Evolutionary conservation across 2,329 filamentous ascomycete species (phyloP), one percentile per base, ranked within the genome.

Genomic region (Verticillium nubilum): DNA sequence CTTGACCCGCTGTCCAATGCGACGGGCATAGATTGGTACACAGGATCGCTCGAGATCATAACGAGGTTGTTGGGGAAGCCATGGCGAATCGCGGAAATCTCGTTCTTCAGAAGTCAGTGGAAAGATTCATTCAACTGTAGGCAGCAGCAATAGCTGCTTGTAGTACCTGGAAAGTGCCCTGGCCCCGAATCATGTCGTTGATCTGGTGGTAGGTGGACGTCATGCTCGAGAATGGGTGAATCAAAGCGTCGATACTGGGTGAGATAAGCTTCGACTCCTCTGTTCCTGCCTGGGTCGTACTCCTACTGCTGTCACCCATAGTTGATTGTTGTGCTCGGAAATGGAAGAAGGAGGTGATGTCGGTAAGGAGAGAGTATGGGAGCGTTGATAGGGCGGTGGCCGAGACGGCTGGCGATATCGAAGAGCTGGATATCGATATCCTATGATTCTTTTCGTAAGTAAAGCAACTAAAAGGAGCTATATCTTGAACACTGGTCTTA

Each of bases 161-260:
- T 0, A 9, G 13, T 54, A 50, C 42, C 42, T 50, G 42, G 42
- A 50, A 10, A 50, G n/a, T 25, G 10, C 13, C 10, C 42, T 50
- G 42, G 9, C n/a, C 7, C n/a, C 19, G n/a, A 9, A 50, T 4
- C 5, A 50, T 50, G n/a, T 50, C 42, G 42, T 50, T 23, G 19
- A 50, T 50, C 42, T 26, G 42, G 19, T 9, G 6, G 42, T 13
- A 9, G n/a, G 42, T 50, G 42, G 9, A 12, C 5, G 42, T 35
- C 28, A 55, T 55, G 28, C 53, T 33, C 19, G 57, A 59, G 31
- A 59, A 59, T 5, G 57, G 37, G 26, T 59, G 54, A 25, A 56
- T 15, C 13, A 59, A 53, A n/a, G 54, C 52, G 50, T 58, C 9
- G 33, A 60, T 35, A 28, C 42, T 50, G 26, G 33, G 28, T n/a